Evolutionary conservation across 2,329 filamentous ascomycete genomes (phyloP), one percentile per base, ranked within the genome.

Genomic region (Exutisphaerella laricina): DNA sequence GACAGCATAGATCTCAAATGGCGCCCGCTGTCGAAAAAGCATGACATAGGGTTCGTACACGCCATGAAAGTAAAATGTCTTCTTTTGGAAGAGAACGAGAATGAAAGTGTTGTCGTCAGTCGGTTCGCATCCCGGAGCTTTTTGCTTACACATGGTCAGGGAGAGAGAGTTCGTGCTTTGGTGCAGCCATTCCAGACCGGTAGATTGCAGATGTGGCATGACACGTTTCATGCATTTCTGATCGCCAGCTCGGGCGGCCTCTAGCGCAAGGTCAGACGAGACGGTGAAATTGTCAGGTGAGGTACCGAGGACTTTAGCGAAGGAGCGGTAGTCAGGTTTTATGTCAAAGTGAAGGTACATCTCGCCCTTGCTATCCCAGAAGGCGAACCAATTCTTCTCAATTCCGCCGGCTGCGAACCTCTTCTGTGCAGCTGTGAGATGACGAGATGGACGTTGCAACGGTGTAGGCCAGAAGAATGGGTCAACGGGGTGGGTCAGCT

Each of bases 351-450:
- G 75, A 0, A 67, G 63, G 53, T 77, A 76, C 43, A 69, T 60
- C 17, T 66, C 55, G 4, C 66, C 69, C 0, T 61, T 44, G 0
- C 46, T 45, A 46, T 78, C 74, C 76, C 76, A 80, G 60, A 80
- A 80, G 1, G 74, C 47, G 48, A 80, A 80, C 67, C 70, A 80
- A 49, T 80, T 80, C 69, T 80, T 80, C 59, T 80, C 76, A 13
- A 79, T 51, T 0, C 51, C 25, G 3, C 55, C 54, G 53, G 63
- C 71, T 0, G 71, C 67, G 1, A 30, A 2, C 12, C 36, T 21
- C 33, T 35, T 35, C 30, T 9, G 7, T 18, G 17, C 20, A 14
- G 12, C 7, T 16, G n/a, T n/a, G n/a, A 4, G 4, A 8, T 29
- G 13, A 9, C 23, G n/a, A 6, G 50, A 39, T 0, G 74, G 75